Base-by-base conservation (phyloP, 768 basidiomycete genomes). In the Royoungia palumana region DNA sequence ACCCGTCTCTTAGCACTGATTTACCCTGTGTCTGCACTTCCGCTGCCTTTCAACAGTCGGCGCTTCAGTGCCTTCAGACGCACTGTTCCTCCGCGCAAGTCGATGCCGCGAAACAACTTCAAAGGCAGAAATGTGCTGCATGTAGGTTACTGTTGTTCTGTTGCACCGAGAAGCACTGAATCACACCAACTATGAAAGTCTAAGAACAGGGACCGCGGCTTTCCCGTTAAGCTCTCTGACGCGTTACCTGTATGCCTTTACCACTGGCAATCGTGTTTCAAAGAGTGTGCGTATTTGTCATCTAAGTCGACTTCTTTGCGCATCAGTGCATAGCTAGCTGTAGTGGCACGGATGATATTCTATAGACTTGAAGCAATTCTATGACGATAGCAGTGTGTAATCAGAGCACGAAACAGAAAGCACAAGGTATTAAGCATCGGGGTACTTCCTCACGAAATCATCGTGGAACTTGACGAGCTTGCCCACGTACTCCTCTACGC, bases 401-500 rank as follows among this genome's bases (percentile, higher is more conserved):
- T 10, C 30, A 39, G 7, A 43, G 17, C 17, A 17, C 19, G 11
- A 22, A 36, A 47, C 16, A 19, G 11, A 2, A 22, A 19, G 25
- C 32, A 16, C 19, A 21, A 8, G 43, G 38, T 53, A 61, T 65
- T 44, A 65, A 49, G 22, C 32, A 20, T 49, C 28, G 6, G 50
- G 50, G 52, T 80, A 81, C 68, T 77, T 79, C 47, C 65, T 61
- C 67, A 81, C 71, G 54, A 87, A 88, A 19, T 72, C 71, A 46
- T 69, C 61, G 62, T 88, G 86, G 79, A 88, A 88, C 49, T 68
- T 71, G 71, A 92, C 93, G 40, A 97, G 74, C 61, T 89, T 86
- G 28, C 77, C 76, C 9, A 95, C 87, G 64, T 94, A 97, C 59
- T 94, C 92, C 38, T 95, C 94, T 16, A 92, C 90, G 35, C 91